A percentile compares a stretch with the other conserved stretches of the same genome.
Evolutionary conservation across 2,329 filamentous ascomycete genomes (phyloP).

Genomic region (Hymenoscyphus infarciens): DNA sequence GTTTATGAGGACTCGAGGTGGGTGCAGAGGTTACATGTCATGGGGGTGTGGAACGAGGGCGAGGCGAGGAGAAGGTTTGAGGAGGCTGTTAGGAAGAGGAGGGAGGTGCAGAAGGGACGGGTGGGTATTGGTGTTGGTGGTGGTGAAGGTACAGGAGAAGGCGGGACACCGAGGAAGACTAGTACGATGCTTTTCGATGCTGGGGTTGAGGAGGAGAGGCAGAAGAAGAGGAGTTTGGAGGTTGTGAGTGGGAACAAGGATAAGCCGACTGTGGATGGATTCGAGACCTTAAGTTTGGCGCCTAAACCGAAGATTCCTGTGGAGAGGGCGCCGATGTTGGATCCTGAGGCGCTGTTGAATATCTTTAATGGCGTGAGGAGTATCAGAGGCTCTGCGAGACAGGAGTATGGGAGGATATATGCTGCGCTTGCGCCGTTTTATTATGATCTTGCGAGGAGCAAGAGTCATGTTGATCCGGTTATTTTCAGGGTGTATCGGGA

Average conservation of each 20-base stretch:
- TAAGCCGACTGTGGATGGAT: constrained; percentile 58
- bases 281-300: constrained; percentile 63
- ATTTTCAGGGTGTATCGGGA: constrained; percentile 85
- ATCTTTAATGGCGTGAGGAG: constrained; percentile 71
- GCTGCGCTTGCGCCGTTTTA: constrained; percentile 87
- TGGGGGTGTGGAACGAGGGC: constrained; percentile 88
- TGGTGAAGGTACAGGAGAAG: constrained; percentile 14
- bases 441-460: constrained; percentile 69
- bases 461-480: constrained; percentile 73
- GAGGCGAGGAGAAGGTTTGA: constrained; percentile 82
- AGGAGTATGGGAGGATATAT: constrained; percentile 90
- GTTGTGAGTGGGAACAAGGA: constrained; percentile 22
- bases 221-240: constrained; percentile 38
- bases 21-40: constrained; percentile 79
- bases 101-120: constrained; percentile 51
- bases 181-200: constrained; percentile 72
- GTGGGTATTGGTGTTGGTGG: constrained; percentile 33
- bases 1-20: constrained; percentile 97
- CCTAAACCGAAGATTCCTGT: constrained; percentile 36
- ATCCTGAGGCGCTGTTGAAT: constrained; percentile 62
- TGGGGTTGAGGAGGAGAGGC: constrained; percentile 59
- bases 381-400: constrained; percentile 76
- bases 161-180: constrained; percentile 33
- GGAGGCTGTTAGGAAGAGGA: constrained; percentile 58
- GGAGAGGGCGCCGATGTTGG: constrained; percentile 43